These are phyloP conservation scores for Beauveria asiatica DNA, from an alignment of 2,329 filamentous ascomycete species.

Conservation along the genomic window DNA sequence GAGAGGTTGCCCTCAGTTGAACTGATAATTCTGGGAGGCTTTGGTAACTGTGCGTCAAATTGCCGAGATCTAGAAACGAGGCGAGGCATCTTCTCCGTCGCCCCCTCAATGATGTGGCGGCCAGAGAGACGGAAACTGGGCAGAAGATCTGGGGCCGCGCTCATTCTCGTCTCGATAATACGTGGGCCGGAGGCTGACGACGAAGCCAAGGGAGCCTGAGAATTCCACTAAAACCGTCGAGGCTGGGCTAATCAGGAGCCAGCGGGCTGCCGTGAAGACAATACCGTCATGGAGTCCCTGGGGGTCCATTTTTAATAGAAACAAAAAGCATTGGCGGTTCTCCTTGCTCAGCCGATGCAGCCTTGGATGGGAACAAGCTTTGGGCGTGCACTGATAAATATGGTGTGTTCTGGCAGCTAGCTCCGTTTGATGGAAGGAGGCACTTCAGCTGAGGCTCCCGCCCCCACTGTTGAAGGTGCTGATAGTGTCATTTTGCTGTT, in stretches of 20 bases:
- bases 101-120: not conserved
- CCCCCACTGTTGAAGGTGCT: not conserved
- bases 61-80: not conserved
- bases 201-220: not conserved
- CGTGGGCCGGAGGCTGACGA: not conserved
- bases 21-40: not conserved
- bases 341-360: not conserved
- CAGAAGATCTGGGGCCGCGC: not conserved
- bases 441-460: conserved; percentile 3
- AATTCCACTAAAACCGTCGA: not conserved
- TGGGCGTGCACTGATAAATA: not conserved
- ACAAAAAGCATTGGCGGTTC: not conserved
- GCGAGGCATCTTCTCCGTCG: not conserved
- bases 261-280: not conserved
- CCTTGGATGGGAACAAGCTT: not conserved
- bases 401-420: not conserved
- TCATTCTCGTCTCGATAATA: not conserved
- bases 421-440: not conserved
- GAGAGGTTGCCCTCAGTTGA: not conserved
- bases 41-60: not conserved
- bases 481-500: not conserved
- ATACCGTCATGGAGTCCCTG: not conserved
- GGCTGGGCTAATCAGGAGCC: not conserved
- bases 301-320: not conserved
- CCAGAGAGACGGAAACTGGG: not conserved